These are phyloP conservation scores for Chlorella sp. DNA, from an alignment of 139 green algal species.

Conservation along the genomic window DNA sequence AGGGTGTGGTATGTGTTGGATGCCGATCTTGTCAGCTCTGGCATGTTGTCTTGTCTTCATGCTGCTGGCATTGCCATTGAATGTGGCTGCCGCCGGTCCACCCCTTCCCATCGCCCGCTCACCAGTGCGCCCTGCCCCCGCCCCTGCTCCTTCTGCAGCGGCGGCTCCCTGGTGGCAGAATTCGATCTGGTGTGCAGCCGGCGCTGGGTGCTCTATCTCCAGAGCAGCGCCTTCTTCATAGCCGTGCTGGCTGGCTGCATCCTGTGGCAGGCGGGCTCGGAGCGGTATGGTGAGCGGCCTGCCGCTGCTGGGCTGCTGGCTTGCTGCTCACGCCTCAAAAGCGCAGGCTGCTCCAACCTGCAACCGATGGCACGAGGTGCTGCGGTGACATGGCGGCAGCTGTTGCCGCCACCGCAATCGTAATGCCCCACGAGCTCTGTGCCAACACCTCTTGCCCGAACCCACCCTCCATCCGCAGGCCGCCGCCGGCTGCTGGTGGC, in stretches of 20 bases:
- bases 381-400: too few relatives aligned
- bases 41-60: background rate
- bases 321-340: too few relatives aligned
- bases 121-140: too few relatives aligned
- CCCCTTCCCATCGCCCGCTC: background rate
- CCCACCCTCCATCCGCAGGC: slow-evolving; percentile 12
- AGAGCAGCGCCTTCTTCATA: slow-evolving; percentile 66
- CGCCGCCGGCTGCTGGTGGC: slow-evolving; percentile 34
- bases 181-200: slow-evolving; percentile 67
- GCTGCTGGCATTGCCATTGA: background rate
- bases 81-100: background rate
- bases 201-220: slow-evolving; percentile 53
- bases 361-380: too few relatives aligned
- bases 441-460: too few relatives aligned
- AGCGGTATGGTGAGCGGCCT: slow-evolving; percentile 42
- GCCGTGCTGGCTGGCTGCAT: slow-evolving; percentile 62
- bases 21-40: background rate
- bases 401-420: too few relatives aligned
- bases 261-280: slow-evolving; percentile 47
- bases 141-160: slow-evolving; percentile 8
- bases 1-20: background rate
- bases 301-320: background rate
- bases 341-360: too few relatives aligned
- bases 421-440: too few relatives aligned
- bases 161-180: slow-evolving; percentile 46